Evolutionary conservation across 768 basidiomycete genomes (phyloP).

Genomic region (Cubamyces lactineus): DNA sequence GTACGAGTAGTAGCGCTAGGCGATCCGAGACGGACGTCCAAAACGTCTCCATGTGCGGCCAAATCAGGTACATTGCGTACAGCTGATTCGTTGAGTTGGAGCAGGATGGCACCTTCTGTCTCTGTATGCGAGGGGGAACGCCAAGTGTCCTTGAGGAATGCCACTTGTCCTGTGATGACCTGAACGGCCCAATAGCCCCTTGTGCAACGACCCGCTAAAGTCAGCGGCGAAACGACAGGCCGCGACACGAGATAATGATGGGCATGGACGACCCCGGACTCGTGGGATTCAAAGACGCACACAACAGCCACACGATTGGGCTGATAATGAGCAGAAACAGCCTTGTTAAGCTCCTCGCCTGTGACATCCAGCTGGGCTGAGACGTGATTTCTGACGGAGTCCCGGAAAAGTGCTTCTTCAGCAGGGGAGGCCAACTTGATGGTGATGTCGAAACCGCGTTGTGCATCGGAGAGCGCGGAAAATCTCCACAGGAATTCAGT

Average conservation of each 20-base stretch:
- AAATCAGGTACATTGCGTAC: constrained; percentile 8
- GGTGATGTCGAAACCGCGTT: constrained; percentile 34
- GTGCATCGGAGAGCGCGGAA: constrained; percentile 10
- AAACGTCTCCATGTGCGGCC: constrained; percentile 7
- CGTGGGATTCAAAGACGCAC: background rate
- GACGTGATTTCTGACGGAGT: background rate
- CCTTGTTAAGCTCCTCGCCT: constrained; percentile 1
- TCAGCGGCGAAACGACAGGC: constrained; percentile 4
- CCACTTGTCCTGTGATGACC: background rate
- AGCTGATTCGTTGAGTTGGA: background rate
- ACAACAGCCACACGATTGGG: constrained; percentile 1
- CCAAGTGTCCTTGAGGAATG: constrained; percentile 20
- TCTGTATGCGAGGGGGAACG: background rate
- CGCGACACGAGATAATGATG: constrained; percentile 4
- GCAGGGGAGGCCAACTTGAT: background rate
- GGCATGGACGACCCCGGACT: background rate
- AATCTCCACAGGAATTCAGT: constrained; percentile 38
- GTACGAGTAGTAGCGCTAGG: too few species aligned
- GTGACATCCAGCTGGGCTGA: background rate
- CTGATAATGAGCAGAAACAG: constrained; percentile 10
- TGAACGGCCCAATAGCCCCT: constrained; percentile 19
- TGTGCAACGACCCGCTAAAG: constrained; percentile 6
- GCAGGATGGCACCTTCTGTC: constrained; percentile 4
- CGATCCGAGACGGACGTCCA: background rate
- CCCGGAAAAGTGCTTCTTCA: constrained; percentile 10